phyloP scores from a whole-genome alignment of 768 basidiomycete species.

The Suillus placidus region DNA sequence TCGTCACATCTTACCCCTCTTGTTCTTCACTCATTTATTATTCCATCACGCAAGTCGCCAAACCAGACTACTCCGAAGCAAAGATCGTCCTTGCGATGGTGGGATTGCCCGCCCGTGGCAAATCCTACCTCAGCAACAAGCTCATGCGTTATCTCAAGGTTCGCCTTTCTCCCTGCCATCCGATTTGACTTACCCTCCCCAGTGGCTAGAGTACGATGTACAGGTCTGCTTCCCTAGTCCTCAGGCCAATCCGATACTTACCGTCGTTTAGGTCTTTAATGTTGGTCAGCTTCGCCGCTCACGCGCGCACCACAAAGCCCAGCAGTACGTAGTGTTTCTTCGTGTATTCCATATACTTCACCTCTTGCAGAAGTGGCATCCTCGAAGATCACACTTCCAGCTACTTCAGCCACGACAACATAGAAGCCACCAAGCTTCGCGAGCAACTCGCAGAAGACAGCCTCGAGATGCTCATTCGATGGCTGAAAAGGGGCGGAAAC shows the following conservation, averaged over 20 bases:
- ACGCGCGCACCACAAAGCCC: conserved; percentile 78
- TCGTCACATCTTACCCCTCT: conserved; percentile 15
- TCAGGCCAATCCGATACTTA: conserved; percentile 7
- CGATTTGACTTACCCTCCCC: conserved; percentile 9
- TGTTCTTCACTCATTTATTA: conserved; percentile 9
- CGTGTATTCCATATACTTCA: conserved; percentile 1
- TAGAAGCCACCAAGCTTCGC: conserved; percentile 71
- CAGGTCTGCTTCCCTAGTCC: conserved; percentile 52
- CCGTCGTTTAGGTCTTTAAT: conserved; percentile 80
- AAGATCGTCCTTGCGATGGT: conserved; percentile 99
- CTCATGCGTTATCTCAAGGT: conserved; percentile 95
- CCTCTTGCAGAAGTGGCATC: conserved; percentile 62
- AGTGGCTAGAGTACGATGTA: conserved; percentile 99
- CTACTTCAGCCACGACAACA: conserved; percentile 89
- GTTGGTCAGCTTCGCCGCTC: conserved; percentile 92
- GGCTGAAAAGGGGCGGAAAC: conserved; percentile 95
- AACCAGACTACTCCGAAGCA: conserved; percentile 97
- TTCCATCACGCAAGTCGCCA: conserved; percentile 61
- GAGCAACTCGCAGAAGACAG: conserved; percentile 89
- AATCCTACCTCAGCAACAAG: conserved; percentile 98
- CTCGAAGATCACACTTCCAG: conserved; percentile 89
- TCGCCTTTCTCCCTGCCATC: conserved; percentile 24
- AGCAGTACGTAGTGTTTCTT: conserved; percentile 51
- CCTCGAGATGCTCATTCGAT: conserved; percentile 91
- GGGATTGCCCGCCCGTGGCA: conserved; percentile 95